A percentile compares a stretch with the other conserved stretches of the same genome.
These are phyloP conservation scores for Elaeagnus macrophylla DNA, from an alignment of 306 rosid species.

Conservation along the genomic window DNA sequence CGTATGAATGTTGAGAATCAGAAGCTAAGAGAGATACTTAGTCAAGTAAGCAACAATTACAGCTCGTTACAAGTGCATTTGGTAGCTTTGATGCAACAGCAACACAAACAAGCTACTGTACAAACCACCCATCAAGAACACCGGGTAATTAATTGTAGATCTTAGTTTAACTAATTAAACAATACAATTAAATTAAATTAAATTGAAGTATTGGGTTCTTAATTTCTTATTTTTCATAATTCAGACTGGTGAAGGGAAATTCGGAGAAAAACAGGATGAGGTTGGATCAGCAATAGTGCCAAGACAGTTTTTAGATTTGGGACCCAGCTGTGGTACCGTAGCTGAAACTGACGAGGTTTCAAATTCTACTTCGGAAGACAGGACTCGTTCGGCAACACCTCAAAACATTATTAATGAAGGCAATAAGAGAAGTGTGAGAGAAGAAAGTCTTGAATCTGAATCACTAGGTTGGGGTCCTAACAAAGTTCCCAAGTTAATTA, in stretches of 20 bases:
- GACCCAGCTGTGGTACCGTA: conserved; percentile 40
- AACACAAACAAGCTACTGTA: conserved; percentile 19
- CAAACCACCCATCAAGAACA: conserved; percentile 7
- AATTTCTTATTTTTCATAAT: neutral
- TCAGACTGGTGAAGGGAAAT: conserved; percentile 40
- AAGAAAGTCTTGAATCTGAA: conserved; percentile 71
- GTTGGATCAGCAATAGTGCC: conserved; percentile 33
- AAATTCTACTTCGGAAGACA: conserved; percentile 65
- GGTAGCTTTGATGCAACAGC: conserved; percentile 52
- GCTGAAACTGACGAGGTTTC: conserved; percentile 39
- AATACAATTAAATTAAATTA: neutral
- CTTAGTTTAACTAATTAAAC: neutral
- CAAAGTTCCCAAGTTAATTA: conserved; percentile 40
- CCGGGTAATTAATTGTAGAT: conserved; percentile 3
- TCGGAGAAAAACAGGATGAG: conserved; percentile 27
- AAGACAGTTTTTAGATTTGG: conserved; percentile 57
- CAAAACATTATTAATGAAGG: conserved; percentile 23
- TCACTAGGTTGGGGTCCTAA: conserved; percentile 59
- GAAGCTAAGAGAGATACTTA: conserved; percentile 69
- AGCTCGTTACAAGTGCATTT: conserved; percentile 69
- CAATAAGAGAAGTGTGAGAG: conserved; percentile 41
- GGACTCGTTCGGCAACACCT: conserved; percentile 62
- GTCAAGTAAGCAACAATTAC: conserved; percentile 63
- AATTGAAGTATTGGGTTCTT: neutral
- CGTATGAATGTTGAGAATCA: conserved; percentile 71